A percentile compares a stretch with the other conserved stretches of the same genome.
Evolutionary conservation across 148 eudicot species (phyloP).

Genomic region (Limonium bicolor): DNA sequence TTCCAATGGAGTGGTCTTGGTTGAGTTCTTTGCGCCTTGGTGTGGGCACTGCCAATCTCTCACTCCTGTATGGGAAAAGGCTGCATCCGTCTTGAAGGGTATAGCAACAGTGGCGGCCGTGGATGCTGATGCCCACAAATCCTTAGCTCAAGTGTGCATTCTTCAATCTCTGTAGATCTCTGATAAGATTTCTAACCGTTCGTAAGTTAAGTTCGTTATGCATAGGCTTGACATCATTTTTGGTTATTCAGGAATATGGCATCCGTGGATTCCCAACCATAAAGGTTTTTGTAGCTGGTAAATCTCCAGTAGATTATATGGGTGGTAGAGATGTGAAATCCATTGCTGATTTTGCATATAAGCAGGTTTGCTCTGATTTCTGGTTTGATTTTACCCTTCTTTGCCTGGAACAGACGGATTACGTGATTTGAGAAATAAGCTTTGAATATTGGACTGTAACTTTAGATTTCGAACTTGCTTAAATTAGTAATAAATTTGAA

Average conservation of each 20-base stretch:
- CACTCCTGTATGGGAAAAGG: slow-evolving; percentile 90
- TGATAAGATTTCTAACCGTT: not conserved
- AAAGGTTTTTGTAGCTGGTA: slow-evolving; percentile 85
- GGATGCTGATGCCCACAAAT: slow-evolving; percentile 91
- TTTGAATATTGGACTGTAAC: no score
- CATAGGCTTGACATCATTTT: slow-evolving; percentile 6
- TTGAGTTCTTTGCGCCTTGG: slow-evolving; percentile 97
- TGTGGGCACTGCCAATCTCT: slow-evolving; percentile 92
- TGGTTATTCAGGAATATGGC: slow-evolving; percentile 65
- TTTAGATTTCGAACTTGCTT: no score
- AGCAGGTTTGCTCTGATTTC: slow-evolving; percentile 45
- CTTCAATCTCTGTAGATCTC: not conserved
- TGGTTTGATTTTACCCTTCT: no score
- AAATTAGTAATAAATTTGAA: no score
- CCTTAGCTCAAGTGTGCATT: slow-evolving; percentile 74
- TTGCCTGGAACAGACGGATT: no score
- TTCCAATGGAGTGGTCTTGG: slow-evolving; percentile 73
- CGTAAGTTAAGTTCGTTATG: not conserved
- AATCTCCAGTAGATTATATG: slow-evolving; percentile 70
- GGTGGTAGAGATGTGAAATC: slow-evolving; percentile 91
- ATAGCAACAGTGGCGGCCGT: slow-evolving; percentile 91
- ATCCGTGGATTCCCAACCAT: slow-evolving; percentile 89
- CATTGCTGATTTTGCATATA: slow-evolving; percentile 60
- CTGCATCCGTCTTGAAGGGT: slow-evolving; percentile 75
- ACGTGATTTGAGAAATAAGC: no score